Conservation (phyloP, 495 filamentous ascomycete species). For the Aspergillus sparsus region DNA sequence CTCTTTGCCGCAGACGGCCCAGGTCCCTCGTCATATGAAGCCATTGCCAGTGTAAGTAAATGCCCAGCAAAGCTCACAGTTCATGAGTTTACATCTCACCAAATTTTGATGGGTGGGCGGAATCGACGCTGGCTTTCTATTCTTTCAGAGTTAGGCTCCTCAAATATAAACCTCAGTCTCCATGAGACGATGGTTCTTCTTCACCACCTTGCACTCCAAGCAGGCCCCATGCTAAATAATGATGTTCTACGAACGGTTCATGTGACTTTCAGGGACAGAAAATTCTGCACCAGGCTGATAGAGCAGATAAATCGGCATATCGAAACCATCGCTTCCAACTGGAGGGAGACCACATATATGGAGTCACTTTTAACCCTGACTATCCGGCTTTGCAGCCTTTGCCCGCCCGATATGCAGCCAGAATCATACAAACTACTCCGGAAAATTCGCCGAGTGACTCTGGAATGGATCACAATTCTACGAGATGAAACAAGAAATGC, state of each 20-base stretch:
- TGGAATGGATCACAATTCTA: slow-evolving; percentile 48
- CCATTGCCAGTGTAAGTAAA: slow-evolving; percentile 42
- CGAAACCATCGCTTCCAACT: slow-evolving; percentile 45
- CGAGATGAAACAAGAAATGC: slow-evolving; percentile 45
- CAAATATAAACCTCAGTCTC: slow-evolving; percentile 50
- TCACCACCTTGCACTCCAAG: slow-evolving; percentile 50
- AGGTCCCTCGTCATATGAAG: slow-evolving; percentile 37
- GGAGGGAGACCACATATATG: slow-evolving; percentile 47
- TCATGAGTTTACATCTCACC: slow-evolving; percentile 54
- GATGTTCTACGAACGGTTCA: slow-evolving; percentile 28
- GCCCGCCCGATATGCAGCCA: slow-evolving; percentile 3
- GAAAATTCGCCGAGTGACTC: slow-evolving; percentile 28
- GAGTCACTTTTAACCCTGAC: slow-evolving; percentile 41
- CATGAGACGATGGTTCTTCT: slow-evolving; percentile 45
- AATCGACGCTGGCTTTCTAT: slow-evolving; percentile 54
- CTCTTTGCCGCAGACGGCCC: slow-evolving; percentile 21
- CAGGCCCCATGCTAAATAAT: slow-evolving; percentile 34
- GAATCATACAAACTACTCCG: slow-evolving; percentile 19
- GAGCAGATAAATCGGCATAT: slow-evolving; percentile 33
- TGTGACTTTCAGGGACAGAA: slow-evolving; percentile 30
- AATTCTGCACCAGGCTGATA: slow-evolving; percentile 29
- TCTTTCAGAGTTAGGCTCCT: slow-evolving; percentile 47
- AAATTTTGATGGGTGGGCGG: slow-evolving; percentile 29
- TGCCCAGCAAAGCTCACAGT: slow-evolving; percentile 47
- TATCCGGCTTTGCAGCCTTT: slow-evolving; percentile 38